Percentiles rank a stretch among this genome's conserved stretches.
phyloP scores from a whole-genome alignment of 2,329 filamentous ascomycete species.

The Neofusicoccum umdonicola region DNA sequence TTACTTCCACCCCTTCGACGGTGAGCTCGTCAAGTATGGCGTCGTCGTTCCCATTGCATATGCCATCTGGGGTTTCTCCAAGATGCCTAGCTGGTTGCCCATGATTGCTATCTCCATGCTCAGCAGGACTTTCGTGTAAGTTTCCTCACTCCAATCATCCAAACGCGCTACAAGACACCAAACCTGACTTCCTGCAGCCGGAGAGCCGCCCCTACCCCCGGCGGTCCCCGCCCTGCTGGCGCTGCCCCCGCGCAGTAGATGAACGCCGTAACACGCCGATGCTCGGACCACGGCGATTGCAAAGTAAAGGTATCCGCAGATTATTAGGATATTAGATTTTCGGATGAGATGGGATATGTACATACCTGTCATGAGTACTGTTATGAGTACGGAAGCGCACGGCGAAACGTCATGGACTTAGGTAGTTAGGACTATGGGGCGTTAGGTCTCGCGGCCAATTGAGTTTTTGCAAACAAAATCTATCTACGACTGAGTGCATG shows the following conservation, averaged over 20 bases:
- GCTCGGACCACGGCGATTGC: neutral
- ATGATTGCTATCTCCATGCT: slow-evolving; percentile 74
- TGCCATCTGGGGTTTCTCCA: slow-evolving; percentile 60
- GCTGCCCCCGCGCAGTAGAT: slow-evolving; percentile 15
- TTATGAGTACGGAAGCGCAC: slow-evolving; percentile 15
- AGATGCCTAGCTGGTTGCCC: slow-evolving; percentile 68
- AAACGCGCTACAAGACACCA: neutral
- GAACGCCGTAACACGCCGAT: neutral
- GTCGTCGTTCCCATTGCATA: slow-evolving; percentile 66
- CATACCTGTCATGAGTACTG: slow-evolving; percentile 15
- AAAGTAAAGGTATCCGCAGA: neutral
- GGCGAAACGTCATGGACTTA: slow-evolving; percentile 15
- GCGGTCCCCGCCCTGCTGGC: neutral
- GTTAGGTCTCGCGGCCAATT: slow-evolving; percentile 12
- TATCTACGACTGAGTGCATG: too few relatives aligned
- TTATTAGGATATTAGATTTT: neutral
- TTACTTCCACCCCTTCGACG: slow-evolving; percentile 74
- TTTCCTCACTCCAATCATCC: slow-evolving; percentile 21
- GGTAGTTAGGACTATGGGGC: slow-evolving; percentile 13
- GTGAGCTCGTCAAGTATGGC: slow-evolving; percentile 61
- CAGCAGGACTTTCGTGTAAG: slow-evolving; percentile 75
- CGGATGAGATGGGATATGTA: slow-evolving; percentile 7
- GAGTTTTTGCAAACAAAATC: neutral
- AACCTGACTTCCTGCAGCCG: neutral
- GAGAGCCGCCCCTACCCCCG: neutral